Conservation (phyloP, 2,329 filamentous ascomycete genomes). For the Cladosporium cucumerinum region DNA sequence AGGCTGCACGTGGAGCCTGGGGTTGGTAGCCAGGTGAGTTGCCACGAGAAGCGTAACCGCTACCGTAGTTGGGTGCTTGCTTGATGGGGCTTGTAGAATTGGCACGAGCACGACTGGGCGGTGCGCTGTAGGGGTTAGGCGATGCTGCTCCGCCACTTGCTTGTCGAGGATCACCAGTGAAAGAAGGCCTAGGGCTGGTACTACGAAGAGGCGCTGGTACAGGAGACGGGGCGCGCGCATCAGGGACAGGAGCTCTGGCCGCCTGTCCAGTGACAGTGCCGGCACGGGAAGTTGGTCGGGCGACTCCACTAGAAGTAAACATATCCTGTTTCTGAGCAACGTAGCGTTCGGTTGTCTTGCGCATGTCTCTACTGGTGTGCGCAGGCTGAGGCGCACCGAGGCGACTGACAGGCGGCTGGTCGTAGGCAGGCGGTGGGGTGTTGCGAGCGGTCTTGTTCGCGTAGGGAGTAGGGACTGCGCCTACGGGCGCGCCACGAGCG, state of each 20-base stretch:
- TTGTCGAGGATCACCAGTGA: slow-evolving; percentile 37
- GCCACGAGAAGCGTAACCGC: slow-evolving; percentile 36
- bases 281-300: slow-evolving; percentile 29
- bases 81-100: slow-evolving; percentile 44
- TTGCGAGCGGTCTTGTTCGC: slow-evolving; percentile 52
- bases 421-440: slow-evolving; percentile 85
- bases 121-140: slow-evolving; percentile 60
- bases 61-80: slow-evolving; percentile 34
- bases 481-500: slow-evolving; percentile 27
- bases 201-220: slow-evolving; percentile 38
- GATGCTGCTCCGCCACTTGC: slow-evolving; percentile 50
- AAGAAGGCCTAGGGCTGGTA: slow-evolving; percentile 57
- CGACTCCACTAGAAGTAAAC: slow-evolving; percentile 49
- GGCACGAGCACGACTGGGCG: slow-evolving; percentile 33
- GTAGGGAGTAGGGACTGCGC: slow-evolving; percentile 45
- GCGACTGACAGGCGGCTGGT: slow-evolving; percentile 67
- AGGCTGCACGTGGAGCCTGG: slow-evolving; percentile 35
- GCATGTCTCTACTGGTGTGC: slow-evolving; percentile 91
- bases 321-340: slow-evolving; percentile 77
- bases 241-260: slow-evolving; percentile 28
- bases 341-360: slow-evolving; percentile 88
- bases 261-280: slow-evolving; percentile 26
- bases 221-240: slow-evolving; percentile 30
- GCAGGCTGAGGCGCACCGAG: slow-evolving; percentile 88
- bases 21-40: slow-evolving; percentile 40